Percentiles rank a stretch among this genome's conserved stretches.
Evolutionary conservation across 176 grass and related monocot genomes (phyloP).

Genomic region (sorghum (Sorghum bicolor)): DNA sequence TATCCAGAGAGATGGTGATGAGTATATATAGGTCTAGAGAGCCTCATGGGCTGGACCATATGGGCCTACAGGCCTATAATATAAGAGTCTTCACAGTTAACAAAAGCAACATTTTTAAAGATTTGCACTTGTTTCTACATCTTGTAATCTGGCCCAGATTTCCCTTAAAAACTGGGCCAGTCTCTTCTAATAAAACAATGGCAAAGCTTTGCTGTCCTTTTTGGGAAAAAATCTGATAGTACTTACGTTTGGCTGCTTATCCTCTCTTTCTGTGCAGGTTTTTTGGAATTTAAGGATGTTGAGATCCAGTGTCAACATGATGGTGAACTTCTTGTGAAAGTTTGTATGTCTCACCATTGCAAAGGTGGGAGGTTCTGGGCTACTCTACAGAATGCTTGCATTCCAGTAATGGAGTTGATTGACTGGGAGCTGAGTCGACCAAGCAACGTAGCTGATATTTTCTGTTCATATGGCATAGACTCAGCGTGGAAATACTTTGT

Average conservation of each 20-base stretch:
- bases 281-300: constrained; percentile 71
- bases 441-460: constrained; percentile 56
- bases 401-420: constrained; percentile 78
- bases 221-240: not conserved
- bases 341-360: constrained; percentile 72
- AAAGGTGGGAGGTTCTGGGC: constrained; percentile 60
- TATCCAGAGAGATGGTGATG: no score
- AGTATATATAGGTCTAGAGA: no score
- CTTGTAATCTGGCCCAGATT: not conserved
- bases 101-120: not conserved
- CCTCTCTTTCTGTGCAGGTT: constrained; percentile 49
- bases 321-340: constrained; percentile 66
- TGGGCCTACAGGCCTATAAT: no score
- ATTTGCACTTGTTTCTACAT: not conserved
- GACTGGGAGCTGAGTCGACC: constrained; percentile 81
- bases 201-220: not conserved
- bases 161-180: not conserved
- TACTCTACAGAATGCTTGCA: constrained; percentile 74
- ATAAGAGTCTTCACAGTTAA: no score
- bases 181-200: not conserved
- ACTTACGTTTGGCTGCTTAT: constrained; percentile 6
- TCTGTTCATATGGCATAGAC: constrained; percentile 72
- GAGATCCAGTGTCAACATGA: constrained; percentile 57
- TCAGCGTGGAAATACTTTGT: constrained; percentile 78
- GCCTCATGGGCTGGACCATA: no score